A percentile compares a stretch with the other conserved stretches of the same genome.
Conservation (phyloP, 2,329 filamentous ascomycete genomes). For the Pseudovirgaria hyperparasitica region DNA sequence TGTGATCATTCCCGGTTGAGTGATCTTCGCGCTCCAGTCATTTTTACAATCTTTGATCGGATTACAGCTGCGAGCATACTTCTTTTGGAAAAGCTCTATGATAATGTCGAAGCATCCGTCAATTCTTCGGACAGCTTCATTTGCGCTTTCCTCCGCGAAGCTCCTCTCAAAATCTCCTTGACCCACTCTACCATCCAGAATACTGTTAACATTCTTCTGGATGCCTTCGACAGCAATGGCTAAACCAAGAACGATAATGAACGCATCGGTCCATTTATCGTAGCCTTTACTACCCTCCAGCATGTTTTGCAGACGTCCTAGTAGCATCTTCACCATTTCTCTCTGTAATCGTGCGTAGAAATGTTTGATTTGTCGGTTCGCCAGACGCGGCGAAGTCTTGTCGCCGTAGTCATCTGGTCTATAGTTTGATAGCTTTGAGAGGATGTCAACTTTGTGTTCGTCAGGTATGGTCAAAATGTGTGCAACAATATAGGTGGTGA, state of each 20-base stretch:
- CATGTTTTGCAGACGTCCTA: conserved; percentile 35
- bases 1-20: no score
- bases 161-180: conserved; percentile 16
- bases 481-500: conserved; percentile 37
- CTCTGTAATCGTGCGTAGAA: conserved; percentile 33
- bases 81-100: conserved; percentile 33
- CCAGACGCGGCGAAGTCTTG: conserved; percentile 29
- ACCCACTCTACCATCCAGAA: conserved; percentile 25
- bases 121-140: conserved; percentile 29
- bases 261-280: conserved; percentile 32
- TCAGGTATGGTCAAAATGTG: conserved; percentile 33
- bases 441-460: conserved; percentile 21
- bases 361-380: conserved; percentile 37
- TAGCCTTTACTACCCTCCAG: conserved; percentile 31
- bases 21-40: conserved; percentile 26
- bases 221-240: conserved; percentile 36
- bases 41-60: conserved; percentile 24
- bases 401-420: conserved; percentile 15
- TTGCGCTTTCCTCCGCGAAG: conserved; percentile 21
- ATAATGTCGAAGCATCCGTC: conserved; percentile 32
- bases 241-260: conserved; percentile 33
- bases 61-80: conserved; percentile 32
- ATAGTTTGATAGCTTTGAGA: conserved; percentile 27
- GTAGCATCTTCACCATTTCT: conserved; percentile 27
- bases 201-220: conserved; percentile 32